Percentiles rank a stretch among this genome's conserved stretches.
Conservation (phyloP, 805 yeast genomes). For the Cyberlindnera petersonii region DNA sequence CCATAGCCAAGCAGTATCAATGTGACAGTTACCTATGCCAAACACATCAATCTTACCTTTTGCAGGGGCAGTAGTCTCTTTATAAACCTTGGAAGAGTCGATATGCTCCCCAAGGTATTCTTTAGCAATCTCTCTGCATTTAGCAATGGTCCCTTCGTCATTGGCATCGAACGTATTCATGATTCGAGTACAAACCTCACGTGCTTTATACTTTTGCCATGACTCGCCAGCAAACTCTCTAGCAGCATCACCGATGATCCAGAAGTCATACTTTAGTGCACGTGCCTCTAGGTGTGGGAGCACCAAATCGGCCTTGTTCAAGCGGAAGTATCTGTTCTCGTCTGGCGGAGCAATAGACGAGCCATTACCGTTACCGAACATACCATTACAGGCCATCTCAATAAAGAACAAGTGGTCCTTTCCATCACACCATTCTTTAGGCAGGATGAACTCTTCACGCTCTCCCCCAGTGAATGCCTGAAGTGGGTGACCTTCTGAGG, state of each 20-base stretch:
- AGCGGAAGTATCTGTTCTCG: conserved; percentile 64
- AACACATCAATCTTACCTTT: conserved; percentile 53
- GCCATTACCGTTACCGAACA: conserved; percentile 75
- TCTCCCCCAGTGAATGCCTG: conserved; percentile 88
- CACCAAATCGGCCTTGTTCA: conserved; percentile 70
- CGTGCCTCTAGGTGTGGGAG: conserved; percentile 80
- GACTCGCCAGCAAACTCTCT: conserved; percentile 71
- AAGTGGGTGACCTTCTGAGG: conserved; percentile 57
- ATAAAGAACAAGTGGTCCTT: conserved; percentile 66
- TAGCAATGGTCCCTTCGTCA: conserved; percentile 51
- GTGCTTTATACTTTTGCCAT: conserved; percentile 83
- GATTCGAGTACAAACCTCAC: conserved; percentile 73
- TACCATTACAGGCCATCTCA: conserved; percentile 91
- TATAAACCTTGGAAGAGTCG: conserved; percentile 63
- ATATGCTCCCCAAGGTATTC: conserved; percentile 60
- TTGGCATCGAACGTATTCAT: conserved; percentile 79
- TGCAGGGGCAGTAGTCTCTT: conserved; percentile 31
- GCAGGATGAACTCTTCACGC: conserved; percentile 69
- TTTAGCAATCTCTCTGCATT: conserved; percentile 65
- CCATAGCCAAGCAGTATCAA: conserved; percentile 99
- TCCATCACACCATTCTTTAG: conserved; percentile 48
- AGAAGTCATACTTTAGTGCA: conserved; percentile 72
- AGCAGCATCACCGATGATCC: conserved; percentile 88
- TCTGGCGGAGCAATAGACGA: conserved; percentile 65
- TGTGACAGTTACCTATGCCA: conserved; percentile 93